Conservation (phyloP, 148 eudicot genomes). For the Selenicereus undatus region DNA sequence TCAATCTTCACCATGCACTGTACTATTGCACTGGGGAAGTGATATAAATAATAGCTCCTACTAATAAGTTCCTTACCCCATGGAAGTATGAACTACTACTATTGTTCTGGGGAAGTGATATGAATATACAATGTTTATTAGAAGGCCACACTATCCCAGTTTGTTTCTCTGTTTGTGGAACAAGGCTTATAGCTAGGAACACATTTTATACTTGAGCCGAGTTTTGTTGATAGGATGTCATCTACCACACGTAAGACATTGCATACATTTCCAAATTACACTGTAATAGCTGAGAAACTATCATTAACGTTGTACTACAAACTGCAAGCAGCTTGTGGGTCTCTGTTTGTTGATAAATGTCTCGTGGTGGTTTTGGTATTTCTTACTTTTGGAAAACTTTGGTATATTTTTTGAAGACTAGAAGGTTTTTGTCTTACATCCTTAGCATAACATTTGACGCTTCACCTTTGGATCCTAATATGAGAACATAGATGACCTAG, state of each 20-base stretch:
- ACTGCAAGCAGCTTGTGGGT: constrained; percentile 1
- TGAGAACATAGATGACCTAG: too few relatives aligned
- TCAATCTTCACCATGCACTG: too few relatives aligned
- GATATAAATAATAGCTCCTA: too few relatives aligned
- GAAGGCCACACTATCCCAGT: background rate
- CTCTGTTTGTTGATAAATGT: background rate
- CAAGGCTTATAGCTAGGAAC: background rate
- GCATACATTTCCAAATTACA: background rate
- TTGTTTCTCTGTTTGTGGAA: background rate
- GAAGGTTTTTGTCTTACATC: too few relatives aligned
- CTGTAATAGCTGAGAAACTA: background rate
- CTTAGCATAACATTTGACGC: too few relatives aligned
- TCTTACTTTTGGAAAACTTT: background rate
- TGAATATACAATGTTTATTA: background rate
- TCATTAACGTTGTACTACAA: background rate
- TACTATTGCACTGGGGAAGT: too few relatives aligned
- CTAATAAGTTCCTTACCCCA: too few relatives aligned
- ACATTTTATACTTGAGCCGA: background rate
- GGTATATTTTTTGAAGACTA: background rate
- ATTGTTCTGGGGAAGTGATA: background rate
- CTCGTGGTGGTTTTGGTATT: background rate
- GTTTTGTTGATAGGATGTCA: background rate
- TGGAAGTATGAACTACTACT: background rate
- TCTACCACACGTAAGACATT: background rate
- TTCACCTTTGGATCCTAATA: too few relatives aligned